Percentiles rank a stretch among this genome's conserved stretches.
These are phyloP conservation scores for Mimosa bimucronata DNA, from an alignment of 306 rosid species.

Conservation along the genomic window DNA sequence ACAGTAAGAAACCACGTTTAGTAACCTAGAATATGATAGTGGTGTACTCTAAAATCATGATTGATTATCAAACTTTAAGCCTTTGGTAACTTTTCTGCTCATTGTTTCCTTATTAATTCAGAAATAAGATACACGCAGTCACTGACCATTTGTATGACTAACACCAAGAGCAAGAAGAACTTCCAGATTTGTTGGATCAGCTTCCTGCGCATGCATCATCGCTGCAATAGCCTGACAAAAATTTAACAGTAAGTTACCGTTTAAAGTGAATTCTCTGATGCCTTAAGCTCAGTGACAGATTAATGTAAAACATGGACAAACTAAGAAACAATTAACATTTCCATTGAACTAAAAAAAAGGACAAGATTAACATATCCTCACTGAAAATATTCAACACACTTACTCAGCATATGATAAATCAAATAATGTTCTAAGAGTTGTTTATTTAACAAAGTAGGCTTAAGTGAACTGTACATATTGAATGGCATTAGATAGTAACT, in stretches of 20 bases:
- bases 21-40: not conserved
- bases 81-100: slow-evolving; percentile 20
- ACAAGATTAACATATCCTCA: not conserved
- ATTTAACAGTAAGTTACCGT: slow-evolving; percentile 25
- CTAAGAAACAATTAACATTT: not conserved
- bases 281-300: not conserved
- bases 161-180: slow-evolving; percentile 99
- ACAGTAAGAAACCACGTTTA: not conserved
- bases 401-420: not conserved
- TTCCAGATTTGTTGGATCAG: slow-evolving; percentile 91
- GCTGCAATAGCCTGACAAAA: slow-evolving; percentile 92
- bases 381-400: not conserved
- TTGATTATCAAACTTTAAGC: slow-evolving; percentile 26
- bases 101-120: slow-evolving; percentile 16
- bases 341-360: not conserved
- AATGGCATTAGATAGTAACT: not conserved
- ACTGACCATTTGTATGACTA: slow-evolving; percentile 98
- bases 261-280: slow-evolving; percentile 16
- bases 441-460: not conserved
- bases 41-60: slow-evolving; percentile 20
- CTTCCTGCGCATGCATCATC: slow-evolving; percentile 98
- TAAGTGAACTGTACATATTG: not conserved
- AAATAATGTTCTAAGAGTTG: not conserved
- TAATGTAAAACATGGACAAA: slow-evolving; percentile 26
- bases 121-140: slow-evolving; percentile 9